Conservation (phyloP, 805 yeast species). For the Pichia phayaonensis region DNA sequence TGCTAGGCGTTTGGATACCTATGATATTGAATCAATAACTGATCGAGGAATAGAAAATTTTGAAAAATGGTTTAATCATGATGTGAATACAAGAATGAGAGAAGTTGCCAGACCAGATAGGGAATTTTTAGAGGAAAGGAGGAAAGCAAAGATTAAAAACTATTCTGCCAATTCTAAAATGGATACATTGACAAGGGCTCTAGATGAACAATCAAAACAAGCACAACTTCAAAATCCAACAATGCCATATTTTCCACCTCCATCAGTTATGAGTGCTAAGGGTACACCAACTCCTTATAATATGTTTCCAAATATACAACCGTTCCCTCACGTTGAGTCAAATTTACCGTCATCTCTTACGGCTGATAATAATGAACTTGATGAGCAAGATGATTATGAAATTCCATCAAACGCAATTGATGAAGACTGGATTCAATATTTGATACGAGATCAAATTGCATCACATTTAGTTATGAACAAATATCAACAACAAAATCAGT, state of each 20-base stretch:
- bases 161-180: constrained; percentile 24
- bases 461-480: constrained; percentile 7
- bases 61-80: constrained; percentile 49
- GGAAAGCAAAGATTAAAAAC: constrained; percentile 13
- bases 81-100: constrained; percentile 37
- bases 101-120: constrained; percentile 27
- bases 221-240: constrained; percentile 21
- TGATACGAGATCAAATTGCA: constrained; percentile 21
- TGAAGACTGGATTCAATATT: constrained; percentile 29
- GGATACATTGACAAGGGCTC: constrained; percentile 28
- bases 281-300: constrained; percentile 2
- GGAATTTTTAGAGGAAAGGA: constrained; percentile 20
- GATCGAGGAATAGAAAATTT: constrained; percentile 43
- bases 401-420: constrained; percentile 17
- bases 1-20: constrained; percentile 43
- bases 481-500: neutral
- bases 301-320: neutral
- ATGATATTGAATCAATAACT: constrained; percentile 39
- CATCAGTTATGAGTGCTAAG: constrained; percentile 1
- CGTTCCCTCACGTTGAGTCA: neutral
- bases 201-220: constrained; percentile 21
- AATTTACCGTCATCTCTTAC: neutral
- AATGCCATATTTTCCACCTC: constrained; percentile 13
- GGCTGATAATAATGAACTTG: neutral
- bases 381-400: constrained; percentile 10